Conservation (phyloP, 139 green algal genomes). For the Monoraphidium neglectum region DNA sequence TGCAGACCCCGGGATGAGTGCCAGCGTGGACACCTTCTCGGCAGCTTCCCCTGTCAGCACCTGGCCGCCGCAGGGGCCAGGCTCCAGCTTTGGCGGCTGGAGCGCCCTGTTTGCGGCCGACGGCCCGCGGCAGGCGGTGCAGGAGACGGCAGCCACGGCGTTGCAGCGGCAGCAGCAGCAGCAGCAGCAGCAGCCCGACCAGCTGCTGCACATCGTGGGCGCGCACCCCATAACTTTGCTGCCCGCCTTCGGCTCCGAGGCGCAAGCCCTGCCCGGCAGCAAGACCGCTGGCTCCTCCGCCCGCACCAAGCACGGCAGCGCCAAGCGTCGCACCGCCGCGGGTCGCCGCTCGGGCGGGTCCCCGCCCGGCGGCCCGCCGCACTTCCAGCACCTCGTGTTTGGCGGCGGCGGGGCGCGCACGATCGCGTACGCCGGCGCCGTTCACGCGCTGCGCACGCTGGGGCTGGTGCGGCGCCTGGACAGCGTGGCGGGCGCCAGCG, state of each 20-base stretch:
- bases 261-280: not conserved
- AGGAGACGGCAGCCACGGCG: not conserved
- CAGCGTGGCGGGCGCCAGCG: slow-evolving; percentile 13
- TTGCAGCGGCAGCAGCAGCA: slow-evolving; percentile 1
- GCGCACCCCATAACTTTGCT: not conserved
- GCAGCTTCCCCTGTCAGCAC: not conserved
- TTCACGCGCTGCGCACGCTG: slow-evolving; percentile 17
- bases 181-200: slow-evolving; percentile 1
- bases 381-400: slow-evolving; percentile 14
- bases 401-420: slow-evolving; percentile 26
- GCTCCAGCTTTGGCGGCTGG: not conserved
- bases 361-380: not conserved
- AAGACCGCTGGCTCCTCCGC: not conserved
- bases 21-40: not conserved
- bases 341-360: not conserved
- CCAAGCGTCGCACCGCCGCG: not conserved
- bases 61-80: not conserved
- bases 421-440: slow-evolving; percentile 18
- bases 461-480: slow-evolving; percentile 15
- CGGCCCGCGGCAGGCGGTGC: not conserved
- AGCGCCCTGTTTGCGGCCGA: not conserved
- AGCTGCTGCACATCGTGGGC: no score
- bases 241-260: not conserved
- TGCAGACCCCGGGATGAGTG: not conserved
- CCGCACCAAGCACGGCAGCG: not conserved